Percentiles rank a stretch among this genome's conserved stretches.
Conservation (phyloP, 148 eudicot genomes). For the Camellia sinensis region DNA sequence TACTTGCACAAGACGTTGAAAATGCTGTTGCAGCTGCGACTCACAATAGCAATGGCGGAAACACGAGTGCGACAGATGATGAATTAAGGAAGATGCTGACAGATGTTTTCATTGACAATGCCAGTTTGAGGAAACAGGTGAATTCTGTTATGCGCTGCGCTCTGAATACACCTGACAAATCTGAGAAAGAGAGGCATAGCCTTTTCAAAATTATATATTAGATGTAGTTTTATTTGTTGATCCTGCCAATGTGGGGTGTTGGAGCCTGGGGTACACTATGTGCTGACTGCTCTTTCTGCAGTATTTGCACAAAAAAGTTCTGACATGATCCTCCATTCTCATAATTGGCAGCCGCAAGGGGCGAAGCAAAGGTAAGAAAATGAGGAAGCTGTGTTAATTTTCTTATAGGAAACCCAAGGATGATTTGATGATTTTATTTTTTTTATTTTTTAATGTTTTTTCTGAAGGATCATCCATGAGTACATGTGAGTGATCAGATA, state of each 20-base stretch:
- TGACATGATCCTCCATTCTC: background rate
- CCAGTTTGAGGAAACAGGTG: constrained; percentile 68
- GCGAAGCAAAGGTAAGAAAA: background rate
- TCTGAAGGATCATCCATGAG: background rate
- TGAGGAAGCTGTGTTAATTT: background rate
- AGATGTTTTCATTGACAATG: constrained; percentile 63
- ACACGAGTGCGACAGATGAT: constrained; percentile 34
- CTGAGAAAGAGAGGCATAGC: constrained; percentile 21
- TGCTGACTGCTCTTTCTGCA: background rate
- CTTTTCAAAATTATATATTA: background rate
- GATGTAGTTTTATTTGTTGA: background rate
- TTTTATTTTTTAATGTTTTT: background rate
- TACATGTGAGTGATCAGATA: background rate
- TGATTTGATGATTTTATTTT: too few relatives aligned
- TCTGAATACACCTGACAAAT: constrained; percentile 33
- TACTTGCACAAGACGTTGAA: constrained; percentile 62
- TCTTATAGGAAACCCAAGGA: background rate
- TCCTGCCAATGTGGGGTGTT: background rate
- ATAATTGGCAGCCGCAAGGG: background rate
- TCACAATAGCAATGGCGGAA: constrained; percentile 15
- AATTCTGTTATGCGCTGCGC: constrained; percentile 61
- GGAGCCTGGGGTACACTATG: background rate
- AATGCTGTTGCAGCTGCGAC: constrained; percentile 26
- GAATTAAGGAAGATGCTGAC: constrained; percentile 67
- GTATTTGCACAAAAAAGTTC: background rate